Evolutionary conservation across 805 yeast genomes (phyloP).

Genomic region (Hanseniaspora meyeri): DNA sequence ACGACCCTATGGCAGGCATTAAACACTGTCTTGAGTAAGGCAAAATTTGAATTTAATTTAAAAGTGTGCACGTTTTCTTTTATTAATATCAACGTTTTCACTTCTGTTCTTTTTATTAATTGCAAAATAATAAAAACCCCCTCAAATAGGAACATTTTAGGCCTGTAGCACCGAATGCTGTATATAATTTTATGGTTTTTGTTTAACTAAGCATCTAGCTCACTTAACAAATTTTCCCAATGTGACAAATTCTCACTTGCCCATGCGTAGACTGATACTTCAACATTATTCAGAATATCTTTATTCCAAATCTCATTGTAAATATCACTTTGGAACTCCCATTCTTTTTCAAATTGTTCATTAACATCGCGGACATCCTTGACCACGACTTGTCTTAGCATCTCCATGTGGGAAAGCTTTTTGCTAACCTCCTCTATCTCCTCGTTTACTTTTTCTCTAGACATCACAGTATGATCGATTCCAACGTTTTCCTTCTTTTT

Average conservation of each 20-base stretch:
- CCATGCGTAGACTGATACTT: constrained; percentile 2
- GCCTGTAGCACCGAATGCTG: too few relatives aligned
- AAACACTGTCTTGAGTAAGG: neutral
- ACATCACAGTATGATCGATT: constrained; percentile 15
- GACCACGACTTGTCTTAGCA: neutral
- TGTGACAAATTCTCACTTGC: neutral
- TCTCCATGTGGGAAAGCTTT: neutral
- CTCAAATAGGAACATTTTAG: too few relatives aligned
- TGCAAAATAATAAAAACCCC: too few relatives aligned
- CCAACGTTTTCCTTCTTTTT: constrained; percentile 20
- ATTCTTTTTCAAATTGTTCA: neutral
- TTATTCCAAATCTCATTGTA: constrained; percentile 2
- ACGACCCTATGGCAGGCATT: too few relatives aligned
- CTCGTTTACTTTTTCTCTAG: neutral
- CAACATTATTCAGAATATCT: neutral
- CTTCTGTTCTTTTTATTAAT: too few relatives aligned
- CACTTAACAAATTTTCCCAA: constrained; percentile 2
- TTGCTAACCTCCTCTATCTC: neutral
- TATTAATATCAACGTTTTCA: too few relatives aligned
- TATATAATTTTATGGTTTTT: too few relatives aligned
- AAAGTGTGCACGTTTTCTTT: too few relatives aligned
- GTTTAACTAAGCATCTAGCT: neutral
- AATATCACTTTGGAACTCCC: neutral
- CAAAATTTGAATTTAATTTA: too few relatives aligned
- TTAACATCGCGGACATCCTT: neutral